These are phyloP conservation scores for Blastobotrys arbuscula DNA, from an alignment of 1,139 yeast species.

Conservation along the genomic window DNA sequence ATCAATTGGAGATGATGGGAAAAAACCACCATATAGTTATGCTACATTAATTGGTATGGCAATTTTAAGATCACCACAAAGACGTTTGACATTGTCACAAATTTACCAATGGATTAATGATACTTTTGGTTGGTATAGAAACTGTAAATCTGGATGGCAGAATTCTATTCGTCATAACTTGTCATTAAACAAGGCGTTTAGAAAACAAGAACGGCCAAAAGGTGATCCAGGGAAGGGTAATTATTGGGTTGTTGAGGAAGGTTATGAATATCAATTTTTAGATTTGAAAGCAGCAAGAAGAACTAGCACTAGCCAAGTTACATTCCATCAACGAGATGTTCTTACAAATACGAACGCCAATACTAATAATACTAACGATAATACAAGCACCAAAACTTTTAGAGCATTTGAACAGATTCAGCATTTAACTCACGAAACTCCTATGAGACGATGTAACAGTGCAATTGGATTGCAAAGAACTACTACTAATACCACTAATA, in stretches of 20 bases:
- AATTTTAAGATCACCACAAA: constrained; percentile 73
- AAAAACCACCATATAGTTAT: constrained; percentile 89
- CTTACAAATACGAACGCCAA: not conserved
- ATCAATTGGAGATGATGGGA: constrained; percentile 41
- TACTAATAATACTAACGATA: not conserved
- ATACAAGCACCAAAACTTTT: not conserved
- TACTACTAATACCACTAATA: constrained; percentile 8
- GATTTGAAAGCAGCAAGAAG: constrained; percentile 36
- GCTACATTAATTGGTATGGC: constrained; percentile 95
- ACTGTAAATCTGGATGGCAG: constrained; percentile 92
- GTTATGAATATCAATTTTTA: constrained; percentile 76
- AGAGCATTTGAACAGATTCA: not conserved
- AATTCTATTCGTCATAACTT: constrained; percentile 83
- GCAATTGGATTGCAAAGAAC: constrained; percentile 35
- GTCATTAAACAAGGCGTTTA: constrained; percentile 79
- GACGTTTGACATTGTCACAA: constrained; percentile 79
- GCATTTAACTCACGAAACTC: constrained; percentile 13
- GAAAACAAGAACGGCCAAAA: constrained; percentile 85
- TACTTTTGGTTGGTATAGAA: constrained; percentile 76
- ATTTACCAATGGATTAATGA: constrained; percentile 91
- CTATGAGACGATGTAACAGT: constrained; percentile 33
- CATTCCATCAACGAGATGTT: constrained; percentile 1
- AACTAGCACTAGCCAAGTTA: constrained; percentile 4
- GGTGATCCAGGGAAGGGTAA: constrained; percentile 88
- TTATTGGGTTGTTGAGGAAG: constrained; percentile 87